A percentile compares a stretch with the other conserved stretches of the same genome.
phyloP scores from a whole-genome alignment of 768 basidiomycete genomes.

The Lactarius vividus region DNA sequence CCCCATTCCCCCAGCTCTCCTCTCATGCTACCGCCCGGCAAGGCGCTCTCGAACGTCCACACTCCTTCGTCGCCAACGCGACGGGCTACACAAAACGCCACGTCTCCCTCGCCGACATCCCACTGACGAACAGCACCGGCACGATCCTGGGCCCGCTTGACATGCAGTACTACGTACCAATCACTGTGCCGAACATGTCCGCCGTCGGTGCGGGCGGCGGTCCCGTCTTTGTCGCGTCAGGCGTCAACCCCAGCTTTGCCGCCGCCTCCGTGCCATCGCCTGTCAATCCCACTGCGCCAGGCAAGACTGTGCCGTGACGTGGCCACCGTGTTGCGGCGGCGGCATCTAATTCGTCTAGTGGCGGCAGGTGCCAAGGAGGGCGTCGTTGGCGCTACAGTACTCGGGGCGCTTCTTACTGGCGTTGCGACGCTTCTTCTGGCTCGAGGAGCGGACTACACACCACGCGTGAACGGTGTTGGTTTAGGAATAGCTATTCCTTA shows the following conservation, averaged over 20 bases:
- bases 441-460: background rate
- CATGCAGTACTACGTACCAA: constrained; percentile 43
- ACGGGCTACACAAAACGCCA: too few relatives aligned
- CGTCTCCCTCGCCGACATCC: constrained; percentile 26
- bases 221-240: constrained; percentile 16
- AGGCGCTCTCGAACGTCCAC: constrained; percentile 30
- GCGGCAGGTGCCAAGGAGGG: background rate
- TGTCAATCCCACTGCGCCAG: too few relatives aligned
- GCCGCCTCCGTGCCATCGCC: background rate
- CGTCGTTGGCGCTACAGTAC: background rate
- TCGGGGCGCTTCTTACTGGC: background rate
- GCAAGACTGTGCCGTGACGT: too few relatives aligned
- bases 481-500: too few relatives aligned
- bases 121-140: too few relatives aligned
- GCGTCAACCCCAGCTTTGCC: constrained; percentile 38
- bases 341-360: constrained; percentile 37
- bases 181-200: constrained; percentile 40
- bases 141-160: too few relatives aligned
- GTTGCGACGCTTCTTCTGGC: background rate
- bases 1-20: too few relatives aligned
- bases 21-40: too few relatives aligned
- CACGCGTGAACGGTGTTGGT: background rate
- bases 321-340: constrained; percentile 30
- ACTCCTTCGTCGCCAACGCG: too few relatives aligned
- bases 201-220: constrained; percentile 45